Evolutionary conservation across 352 stramenopile genomes (phyloP).

Genomic region (Pythium utonaiense): DNA sequence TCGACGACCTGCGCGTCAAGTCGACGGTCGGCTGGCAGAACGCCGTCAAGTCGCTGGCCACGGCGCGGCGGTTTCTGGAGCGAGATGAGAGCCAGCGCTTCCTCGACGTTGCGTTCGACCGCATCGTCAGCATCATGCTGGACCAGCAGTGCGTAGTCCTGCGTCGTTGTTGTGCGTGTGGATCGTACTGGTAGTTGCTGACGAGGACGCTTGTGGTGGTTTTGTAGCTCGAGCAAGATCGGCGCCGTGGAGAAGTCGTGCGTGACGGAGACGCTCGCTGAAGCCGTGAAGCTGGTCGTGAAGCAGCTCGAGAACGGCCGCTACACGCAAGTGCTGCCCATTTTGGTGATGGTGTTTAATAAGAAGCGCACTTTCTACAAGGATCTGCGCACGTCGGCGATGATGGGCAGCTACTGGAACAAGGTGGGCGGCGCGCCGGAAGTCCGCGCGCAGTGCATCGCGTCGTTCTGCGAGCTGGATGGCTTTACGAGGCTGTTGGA

Average conservation of each 20-base stretch:
- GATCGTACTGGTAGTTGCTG: background rate
- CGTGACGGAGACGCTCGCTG: slow-evolving; percentile 71
- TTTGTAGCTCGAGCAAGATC: slow-evolving; percentile 79
- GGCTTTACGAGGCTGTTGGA: slow-evolving; percentile 72
- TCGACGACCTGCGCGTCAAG: slow-evolving; percentile 82
- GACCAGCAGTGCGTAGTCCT: slow-evolving; percentile 79
- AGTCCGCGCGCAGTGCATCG: slow-evolving; percentile 80
- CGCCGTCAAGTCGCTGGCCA: slow-evolving; percentile 80
- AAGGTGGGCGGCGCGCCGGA: slow-evolving; percentile 77
- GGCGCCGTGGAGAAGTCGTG: slow-evolving; percentile 83
- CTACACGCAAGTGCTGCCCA: slow-evolving; percentile 54
- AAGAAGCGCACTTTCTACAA: slow-evolving; percentile 91
- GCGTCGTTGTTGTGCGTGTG: background rate
- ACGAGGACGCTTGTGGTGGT: background rate
- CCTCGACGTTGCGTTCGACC: slow-evolving; percentile 68
- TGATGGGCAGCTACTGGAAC: slow-evolving; percentile 90
- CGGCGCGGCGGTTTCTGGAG: slow-evolving; percentile 66
- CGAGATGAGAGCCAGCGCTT: slow-evolving; percentile 72
- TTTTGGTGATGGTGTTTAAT: slow-evolving; percentile 84
- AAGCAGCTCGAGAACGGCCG: slow-evolving; percentile 70
- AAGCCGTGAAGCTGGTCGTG: slow-evolving; percentile 65
- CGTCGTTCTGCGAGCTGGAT: slow-evolving; percentile 77
- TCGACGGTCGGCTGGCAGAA: slow-evolving; percentile 90
- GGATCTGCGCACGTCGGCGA: slow-evolving; percentile 77
- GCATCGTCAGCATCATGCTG: slow-evolving; percentile 89